phyloP scores from a whole-genome alignment of 1,139 yeast genomes.

The Candida smagusa region DNA sequence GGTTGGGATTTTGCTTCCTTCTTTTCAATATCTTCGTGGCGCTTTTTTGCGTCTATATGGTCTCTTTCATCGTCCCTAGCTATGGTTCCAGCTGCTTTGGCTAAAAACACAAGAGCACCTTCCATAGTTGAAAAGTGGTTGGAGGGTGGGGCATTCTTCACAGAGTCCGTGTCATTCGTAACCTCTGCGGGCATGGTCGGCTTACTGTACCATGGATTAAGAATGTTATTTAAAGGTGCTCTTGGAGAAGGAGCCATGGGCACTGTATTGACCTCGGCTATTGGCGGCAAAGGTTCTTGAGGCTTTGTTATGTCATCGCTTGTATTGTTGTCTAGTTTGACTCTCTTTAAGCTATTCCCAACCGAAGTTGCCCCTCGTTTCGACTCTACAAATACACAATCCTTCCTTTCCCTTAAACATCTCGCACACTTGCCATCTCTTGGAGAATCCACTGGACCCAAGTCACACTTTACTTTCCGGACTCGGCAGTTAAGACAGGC shows the following conservation, averaged over 20 bases:
- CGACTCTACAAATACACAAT: slow-evolving; percentile 73
- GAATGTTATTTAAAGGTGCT: not conserved
- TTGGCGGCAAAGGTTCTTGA: not conserved
- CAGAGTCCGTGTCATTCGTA: slow-evolving; percentile 1
- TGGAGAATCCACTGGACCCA: slow-evolving; percentile 74
- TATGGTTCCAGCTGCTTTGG: slow-evolving; percentile 72
- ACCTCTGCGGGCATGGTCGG: slow-evolving; percentile 1
- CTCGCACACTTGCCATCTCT: slow-evolving; percentile 81
- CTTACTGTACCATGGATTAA: not conserved
- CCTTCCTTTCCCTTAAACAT: slow-evolving; percentile 75
- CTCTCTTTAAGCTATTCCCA: slow-evolving; percentile 32
- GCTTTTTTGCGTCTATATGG: slow-evolving; percentile 60
- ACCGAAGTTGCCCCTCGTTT: slow-evolving; percentile 55
- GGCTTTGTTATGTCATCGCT: not conserved
- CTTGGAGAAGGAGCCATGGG: not conserved
- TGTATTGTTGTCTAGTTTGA: slow-evolving; percentile 6
- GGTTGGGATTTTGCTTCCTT: not conserved
- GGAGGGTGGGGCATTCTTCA: slow-evolving; percentile 6
- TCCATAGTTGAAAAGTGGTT: slow-evolving; percentile 48
- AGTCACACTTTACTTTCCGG: slow-evolving; percentile 79
- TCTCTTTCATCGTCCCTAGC: slow-evolving; percentile 67
- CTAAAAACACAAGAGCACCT: slow-evolving; percentile 67
- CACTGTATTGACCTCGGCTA: not conserved
- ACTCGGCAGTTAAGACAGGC: slow-evolving; percentile 85
- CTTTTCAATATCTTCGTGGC: slow-evolving; percentile 45